A percentile compares a stretch with the other conserved stretches of the same genome.
Conservation (phyloP, 768 basidiomycete genomes). For the Boletus tomentosulus region DNA sequence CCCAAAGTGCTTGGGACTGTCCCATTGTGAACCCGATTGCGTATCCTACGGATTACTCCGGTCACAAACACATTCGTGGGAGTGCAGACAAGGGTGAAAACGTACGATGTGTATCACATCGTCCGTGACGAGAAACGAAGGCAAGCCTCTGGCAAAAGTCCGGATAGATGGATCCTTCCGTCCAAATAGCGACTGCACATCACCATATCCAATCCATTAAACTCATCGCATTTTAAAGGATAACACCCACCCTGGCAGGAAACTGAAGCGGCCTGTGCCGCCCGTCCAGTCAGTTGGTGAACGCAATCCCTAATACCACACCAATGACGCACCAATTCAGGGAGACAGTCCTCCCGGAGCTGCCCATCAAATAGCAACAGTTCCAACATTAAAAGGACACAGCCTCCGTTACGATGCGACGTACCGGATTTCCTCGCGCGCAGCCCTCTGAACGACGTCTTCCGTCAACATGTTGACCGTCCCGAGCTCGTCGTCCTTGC, state of each 20-base stretch:
- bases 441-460: slow-evolving; percentile 55
- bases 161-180: slow-evolving; percentile 51
- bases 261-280: slow-evolving; percentile 59
- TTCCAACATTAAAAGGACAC: not conserved
- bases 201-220: not conserved
- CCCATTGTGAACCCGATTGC: slow-evolving; percentile 70
- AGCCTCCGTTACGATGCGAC: slow-evolving; percentile 18
- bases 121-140: slow-evolving; percentile 25
- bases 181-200: slow-evolving; percentile 50
- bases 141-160: slow-evolving; percentile 29
- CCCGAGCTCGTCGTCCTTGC: slow-evolving; percentile 59
- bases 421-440: slow-evolving; percentile 54
- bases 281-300: slow-evolving; percentile 1
- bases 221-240: not conserved
- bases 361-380: slow-evolving; percentile 14
- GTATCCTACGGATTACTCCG: slow-evolving; percentile 45
- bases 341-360: slow-evolving; percentile 51
- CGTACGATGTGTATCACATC: slow-evolving; percentile 57
- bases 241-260: slow-evolving; percentile 48
- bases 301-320: not conserved
- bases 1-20: slow-evolving; percentile 59
- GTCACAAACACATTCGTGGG: not conserved
- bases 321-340: slow-evolving; percentile 53
- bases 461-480: slow-evolving; percentile 64
- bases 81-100: not conserved